These are phyloP conservation scores for Neoarthrinium moseri DNA, from an alignment of 2,329 filamentous ascomycete genomes.

Conservation along the genomic window DNA sequence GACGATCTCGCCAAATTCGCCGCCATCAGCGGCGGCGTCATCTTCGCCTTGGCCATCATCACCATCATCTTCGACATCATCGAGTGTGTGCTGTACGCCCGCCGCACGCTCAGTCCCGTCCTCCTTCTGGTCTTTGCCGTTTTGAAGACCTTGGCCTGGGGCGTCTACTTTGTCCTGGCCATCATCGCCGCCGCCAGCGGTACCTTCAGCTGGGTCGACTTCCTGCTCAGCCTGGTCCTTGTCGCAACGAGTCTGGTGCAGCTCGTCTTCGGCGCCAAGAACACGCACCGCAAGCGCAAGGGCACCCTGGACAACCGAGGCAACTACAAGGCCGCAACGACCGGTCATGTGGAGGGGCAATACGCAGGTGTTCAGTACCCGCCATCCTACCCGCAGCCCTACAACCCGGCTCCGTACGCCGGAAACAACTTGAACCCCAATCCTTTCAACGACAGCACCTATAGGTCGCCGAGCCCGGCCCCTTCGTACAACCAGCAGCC, in stretches of 20 bases:
- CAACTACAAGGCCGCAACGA: conserved; percentile 4
- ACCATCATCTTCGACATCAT: conserved; percentile 15
- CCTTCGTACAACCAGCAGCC: neutral
- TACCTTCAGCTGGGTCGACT: conserved; percentile 7
- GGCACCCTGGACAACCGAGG: conserved; percentile 3
- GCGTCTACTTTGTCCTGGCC: conserved; percentile 11
- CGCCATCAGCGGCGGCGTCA: conserved; percentile 11
- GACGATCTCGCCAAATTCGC: conserved; percentile 8
- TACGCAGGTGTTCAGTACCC: too few relatives aligned
- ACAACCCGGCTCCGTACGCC: neutral
- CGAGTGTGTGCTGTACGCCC: conserved; percentile 13
- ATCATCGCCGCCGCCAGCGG: conserved; percentile 7
- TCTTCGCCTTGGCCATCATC: conserved; percentile 10
- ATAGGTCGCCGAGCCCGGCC: conserved; percentile 2
- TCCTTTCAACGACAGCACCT: conserved; percentile 2
- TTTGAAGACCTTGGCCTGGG: conserved; percentile 16
- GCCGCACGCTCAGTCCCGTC: conserved; percentile 12
- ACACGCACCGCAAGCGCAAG: conserved; percentile 13
- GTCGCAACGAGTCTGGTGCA: conserved; percentile 9
- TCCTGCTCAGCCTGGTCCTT: conserved; percentile 12
- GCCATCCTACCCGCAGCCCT: neutral
- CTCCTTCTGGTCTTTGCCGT: conserved; percentile 13
- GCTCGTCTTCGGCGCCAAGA: conserved; percentile 13
- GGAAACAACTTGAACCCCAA: too few relatives aligned
- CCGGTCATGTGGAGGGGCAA: conserved; percentile 3